Conservation (phyloP, 768 basidiomycete species). For the Ramaria rubella region DNA sequence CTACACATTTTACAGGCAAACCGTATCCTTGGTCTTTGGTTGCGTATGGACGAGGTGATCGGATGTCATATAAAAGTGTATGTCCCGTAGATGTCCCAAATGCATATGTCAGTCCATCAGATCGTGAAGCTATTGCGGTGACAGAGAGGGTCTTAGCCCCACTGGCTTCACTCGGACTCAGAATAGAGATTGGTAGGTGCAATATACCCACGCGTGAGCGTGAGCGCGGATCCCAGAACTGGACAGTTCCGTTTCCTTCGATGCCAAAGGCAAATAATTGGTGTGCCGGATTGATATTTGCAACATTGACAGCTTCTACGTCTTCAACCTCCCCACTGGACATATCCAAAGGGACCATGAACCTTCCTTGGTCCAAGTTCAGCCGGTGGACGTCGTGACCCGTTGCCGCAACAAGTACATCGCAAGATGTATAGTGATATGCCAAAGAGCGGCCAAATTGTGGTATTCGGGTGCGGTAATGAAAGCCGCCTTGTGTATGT, state of each 20-base stretch:
- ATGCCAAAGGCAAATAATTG: constrained; percentile 85
- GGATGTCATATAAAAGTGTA: constrained; percentile 89
- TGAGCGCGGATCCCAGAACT: constrained; percentile 95
- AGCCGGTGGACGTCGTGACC: constrained; percentile 88
- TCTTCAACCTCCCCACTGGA: constrained; percentile 41
- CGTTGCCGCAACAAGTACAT: constrained; percentile 77
- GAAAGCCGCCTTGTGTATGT: constrained; percentile 89
- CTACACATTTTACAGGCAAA: constrained; percentile 73
- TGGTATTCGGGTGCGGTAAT: constrained; percentile 91
- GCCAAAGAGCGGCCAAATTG: constrained; percentile 87
- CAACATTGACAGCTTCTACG: constrained; percentile 78
- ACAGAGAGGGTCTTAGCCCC: constrained; percentile 49
- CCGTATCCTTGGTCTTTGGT: constrained; percentile 97
- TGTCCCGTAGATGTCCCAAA: constrained; percentile 94
- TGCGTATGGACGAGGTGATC: constrained; percentile 75
- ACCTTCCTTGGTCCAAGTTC: constrained; percentile 92
- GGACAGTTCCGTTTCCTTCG: constrained; percentile 80
- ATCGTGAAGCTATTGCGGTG: constrained; percentile 78
- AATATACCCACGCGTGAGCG: constrained; percentile 67
- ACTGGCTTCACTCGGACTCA: constrained; percentile 31
- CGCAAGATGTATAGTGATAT: constrained; percentile 92
- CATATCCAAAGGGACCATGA: constrained; percentile 73
- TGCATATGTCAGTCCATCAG: constrained; percentile 89
- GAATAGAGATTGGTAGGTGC: constrained; percentile 46
- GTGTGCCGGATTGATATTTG: constrained; percentile 92